Evolutionary conservation across 495 filamentous ascomycete genomes (phyloP), one percentile per base, ranked within the genome.

Genomic region (Antarctomyces pellizariae): DNA sequence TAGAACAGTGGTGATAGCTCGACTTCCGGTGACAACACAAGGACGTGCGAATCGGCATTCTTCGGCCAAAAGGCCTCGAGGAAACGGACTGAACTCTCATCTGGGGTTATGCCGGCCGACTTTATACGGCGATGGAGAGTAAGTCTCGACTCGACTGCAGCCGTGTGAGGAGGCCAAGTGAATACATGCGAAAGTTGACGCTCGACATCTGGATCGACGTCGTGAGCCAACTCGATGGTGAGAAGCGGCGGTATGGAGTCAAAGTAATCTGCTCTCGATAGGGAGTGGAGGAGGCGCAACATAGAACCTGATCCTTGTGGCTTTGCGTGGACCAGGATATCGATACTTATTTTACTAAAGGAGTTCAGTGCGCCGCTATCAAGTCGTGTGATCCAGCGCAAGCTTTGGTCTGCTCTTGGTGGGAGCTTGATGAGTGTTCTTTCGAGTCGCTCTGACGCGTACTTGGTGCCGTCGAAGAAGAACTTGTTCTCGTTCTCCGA

Each of bases 11-110:
- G 67, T 2, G 72, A 72, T 2, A 91, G 39, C 39, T 91, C 68
- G 4, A 55, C 59, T 37, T 83, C 67, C 0, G 80, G 66, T 8
- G 77, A 79, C 2, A 91, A 56, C 11, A 89, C 42, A 15, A 91
- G 56, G 6, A 89, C 59, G 46, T 89, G 76, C 2, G 71, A 68
- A 1, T 38, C 36, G 7, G 63, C 54, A 31, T 67, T 52, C 3
- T 56, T 45, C 5, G 80, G 79, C 54, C 74, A 91, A 42, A 83
- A 89, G 0, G 72, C 68, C 46, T 91, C 79, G 7, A 86, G 49
- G 18, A 75, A 69, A 29, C 67, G 64, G 10, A 72, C 49, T 5
- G 76, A 70, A 24, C 69, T 56, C 48, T 80, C 56, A 30, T 69
- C 54, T 37, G 60, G 54, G 22, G 57, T 61, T 28, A 67, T 33